phyloP scores from a whole-genome alignment of 164 flowering plant genomes.

The Vitis cinerea region DNA sequence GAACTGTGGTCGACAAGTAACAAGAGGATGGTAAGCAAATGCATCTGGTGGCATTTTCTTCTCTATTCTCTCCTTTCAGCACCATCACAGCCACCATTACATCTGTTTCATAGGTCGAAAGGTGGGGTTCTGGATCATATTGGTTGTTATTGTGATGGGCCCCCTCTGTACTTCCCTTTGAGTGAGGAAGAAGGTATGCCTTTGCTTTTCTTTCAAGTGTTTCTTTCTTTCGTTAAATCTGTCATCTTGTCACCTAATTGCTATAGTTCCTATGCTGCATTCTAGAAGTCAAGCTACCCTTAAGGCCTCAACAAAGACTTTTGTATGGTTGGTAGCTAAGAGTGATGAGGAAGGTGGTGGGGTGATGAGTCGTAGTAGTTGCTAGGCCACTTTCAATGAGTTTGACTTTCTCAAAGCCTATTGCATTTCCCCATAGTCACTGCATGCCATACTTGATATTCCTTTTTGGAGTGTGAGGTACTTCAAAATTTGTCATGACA shows the following conservation, averaged over 20 bases:
- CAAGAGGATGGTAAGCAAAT: constrained; percentile 15
- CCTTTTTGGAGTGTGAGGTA: neutral
- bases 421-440: neutral
- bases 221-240: constrained; percentile 3
- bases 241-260: constrained; percentile 21
- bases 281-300: neutral
- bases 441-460: neutral
- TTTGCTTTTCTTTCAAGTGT: constrained; percentile 47
- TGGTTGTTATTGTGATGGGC: constrained; percentile 1
- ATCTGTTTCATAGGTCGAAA: constrained; percentile 1
- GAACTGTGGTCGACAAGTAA: constrained; percentile 11
- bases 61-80: constrained; percentile 2
- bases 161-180: constrained; percentile 12
- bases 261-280: constrained; percentile 10
- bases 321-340: neutral
- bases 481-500: no score
- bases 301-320: neutral
- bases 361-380: constrained; percentile 24
- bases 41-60: constrained; percentile 31
- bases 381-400: constrained; percentile 21
- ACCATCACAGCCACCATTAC: constrained; percentile 12
- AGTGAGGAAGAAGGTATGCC: constrained; percentile 40
- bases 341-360: no score
- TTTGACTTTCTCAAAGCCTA: constrained; percentile 6
- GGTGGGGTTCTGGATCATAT: constrained; percentile 5